A percentile compares a stretch with the other conserved stretches of the same genome.
phyloP scores from a whole-genome alignment of 495 filamentous ascomycete genomes.

The Trichoderma erinaceum region DNA sequence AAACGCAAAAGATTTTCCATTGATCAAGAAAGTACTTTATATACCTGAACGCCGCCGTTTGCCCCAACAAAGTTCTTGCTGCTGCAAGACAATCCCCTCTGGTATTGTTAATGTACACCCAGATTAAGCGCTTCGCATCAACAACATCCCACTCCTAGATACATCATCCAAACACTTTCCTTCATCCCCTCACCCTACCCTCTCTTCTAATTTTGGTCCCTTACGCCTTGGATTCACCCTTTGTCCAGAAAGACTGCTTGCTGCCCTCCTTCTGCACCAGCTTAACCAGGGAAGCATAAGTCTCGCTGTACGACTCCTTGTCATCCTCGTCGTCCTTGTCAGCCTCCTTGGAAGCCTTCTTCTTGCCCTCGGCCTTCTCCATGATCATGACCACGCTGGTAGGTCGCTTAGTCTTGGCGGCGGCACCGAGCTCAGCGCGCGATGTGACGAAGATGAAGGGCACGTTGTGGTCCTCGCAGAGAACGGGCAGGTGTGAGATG shows the following conservation, averaged over 20 bases:
- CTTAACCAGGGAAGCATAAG: constrained; percentile 67
- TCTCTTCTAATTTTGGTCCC: background rate
- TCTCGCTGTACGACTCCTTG: constrained; percentile 62
- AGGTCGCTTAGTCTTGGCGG: constrained; percentile 86
- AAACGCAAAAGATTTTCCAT: background rate
- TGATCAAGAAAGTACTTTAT: constrained; percentile 13
- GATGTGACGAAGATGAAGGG: constrained; percentile 88
- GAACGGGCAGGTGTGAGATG: constrained; percentile 91
- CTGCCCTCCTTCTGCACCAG: constrained; percentile 63
- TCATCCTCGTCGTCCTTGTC: constrained; percentile 40
- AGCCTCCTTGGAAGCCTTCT: constrained; percentile 43
- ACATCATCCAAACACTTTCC: background rate
- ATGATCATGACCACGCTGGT: constrained; percentile 90
- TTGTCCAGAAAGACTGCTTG: constrained; percentile 26
- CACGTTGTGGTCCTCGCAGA: constrained; percentile 94
- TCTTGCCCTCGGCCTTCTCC: constrained; percentile 51
- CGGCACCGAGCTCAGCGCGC: constrained; percentile 83
- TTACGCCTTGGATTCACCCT: constrained; percentile 14
- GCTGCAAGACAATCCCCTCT: constrained; percentile 10
- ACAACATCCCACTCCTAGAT: background rate
- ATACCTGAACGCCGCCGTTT: constrained; percentile 14
- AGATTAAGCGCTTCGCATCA: constrained; percentile 12
- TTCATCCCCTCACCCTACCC: background rate
- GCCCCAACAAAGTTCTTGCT: constrained; percentile 10
- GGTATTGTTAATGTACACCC: constrained; percentile 13